Conservation (phyloP, 2,329 filamentous ascomycete genomes). For the Neoscytalidium dimidiatum region DNA sequence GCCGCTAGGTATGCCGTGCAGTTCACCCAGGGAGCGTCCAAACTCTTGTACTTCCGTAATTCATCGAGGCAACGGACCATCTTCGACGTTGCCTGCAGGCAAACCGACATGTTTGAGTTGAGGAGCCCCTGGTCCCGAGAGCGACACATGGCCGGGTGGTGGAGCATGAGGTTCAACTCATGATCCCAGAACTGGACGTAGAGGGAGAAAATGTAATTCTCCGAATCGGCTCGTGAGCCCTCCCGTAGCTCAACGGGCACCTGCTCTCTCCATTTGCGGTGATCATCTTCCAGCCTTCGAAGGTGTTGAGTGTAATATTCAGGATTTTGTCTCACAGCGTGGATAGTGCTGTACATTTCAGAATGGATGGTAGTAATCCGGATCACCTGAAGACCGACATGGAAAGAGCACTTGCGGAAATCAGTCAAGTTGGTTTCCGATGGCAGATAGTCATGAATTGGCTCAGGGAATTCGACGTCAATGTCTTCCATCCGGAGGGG, state of each 20-base stretch:
- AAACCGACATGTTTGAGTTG: constrained; percentile 56
- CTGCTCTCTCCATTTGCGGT: constrained; percentile 63
- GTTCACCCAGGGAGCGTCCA: constrained; percentile 80
- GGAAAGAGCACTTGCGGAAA: constrained; percentile 64
- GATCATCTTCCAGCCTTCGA: constrained; percentile 64
- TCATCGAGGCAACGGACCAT: constrained; percentile 63
- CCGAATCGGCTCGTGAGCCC: constrained; percentile 44
- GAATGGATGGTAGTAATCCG: constrained; percentile 68
- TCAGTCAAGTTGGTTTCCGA: constrained; percentile 45
- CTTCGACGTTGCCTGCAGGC: constrained; percentile 65
- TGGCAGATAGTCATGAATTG: constrained; percentile 70
- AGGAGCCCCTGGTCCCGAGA: constrained; percentile 61
- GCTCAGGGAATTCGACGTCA: constrained; percentile 74
- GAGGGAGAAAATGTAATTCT: constrained; percentile 50
- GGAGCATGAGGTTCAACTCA: constrained; percentile 53
- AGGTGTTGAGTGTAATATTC: constrained; percentile 66
- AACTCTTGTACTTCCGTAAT: constrained; percentile 64
- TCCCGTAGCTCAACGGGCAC: constrained; percentile 64
- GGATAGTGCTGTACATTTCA: constrained; percentile 76
- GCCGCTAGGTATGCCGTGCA: constrained; percentile 71
- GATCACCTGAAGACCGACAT: constrained; percentile 66
- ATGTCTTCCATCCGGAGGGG: constrained; percentile 73
- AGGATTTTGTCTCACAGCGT: constrained; percentile 65
- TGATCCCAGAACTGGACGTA: constrained; percentile 53
- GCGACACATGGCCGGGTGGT: constrained; percentile 55